Base-by-base conservation (phyloP, 371 early-diverging fungal genomes). In the Apophysomyces ossiformis region DNA sequence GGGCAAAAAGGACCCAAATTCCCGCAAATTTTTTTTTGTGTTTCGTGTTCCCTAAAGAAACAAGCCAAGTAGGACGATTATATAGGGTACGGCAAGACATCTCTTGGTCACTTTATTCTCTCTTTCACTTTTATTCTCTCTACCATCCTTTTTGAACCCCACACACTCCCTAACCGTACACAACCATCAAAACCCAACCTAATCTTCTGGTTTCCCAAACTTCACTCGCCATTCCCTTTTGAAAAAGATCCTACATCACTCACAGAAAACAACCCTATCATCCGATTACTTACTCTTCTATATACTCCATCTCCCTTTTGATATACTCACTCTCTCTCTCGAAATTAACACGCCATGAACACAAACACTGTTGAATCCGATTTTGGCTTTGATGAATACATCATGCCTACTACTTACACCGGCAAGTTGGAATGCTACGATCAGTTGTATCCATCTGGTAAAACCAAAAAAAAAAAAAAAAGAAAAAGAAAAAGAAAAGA, bases 341-440 rank as follows among this genome's bases (percentile, higher is more conserved):
- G 41, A 41, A 41, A 41, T 15, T 43, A 43, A 43, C 9, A 37
- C 15, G 47, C 37, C 58, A 39, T 59, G 59, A 61, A 64, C 16
- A 72, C 73, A 63, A 50, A n/a, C 21, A 50, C 54, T 21, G 54
- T 50, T 9, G 76, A 79, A 71, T 64, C 72, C 62, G 75, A 77
- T 69, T 77, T 75, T 65, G 74, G 75, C 61, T 80, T 80, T 75
- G 81, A 80, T 59, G 81, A 80, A 64, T 80, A 80, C 73, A 80
- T 80, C 69, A 75, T 79, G 77, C 73, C 77, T 36, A 71, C 71
- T 21, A 76, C 74, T 50, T 79, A 73, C 63, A 60, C 77, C 45
- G 66, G 71, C 46, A 80, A 80, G 60, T 65, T 77, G 36, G 80
- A 76, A 68, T 66, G 72, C 41, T 74, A 72, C 64, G 75, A 75